Evolutionary conservation across 257 asterid genomes (phyloP), one percentile per base, ranked within the genome.

Genomic region (Verbascum thapsus): DNA sequence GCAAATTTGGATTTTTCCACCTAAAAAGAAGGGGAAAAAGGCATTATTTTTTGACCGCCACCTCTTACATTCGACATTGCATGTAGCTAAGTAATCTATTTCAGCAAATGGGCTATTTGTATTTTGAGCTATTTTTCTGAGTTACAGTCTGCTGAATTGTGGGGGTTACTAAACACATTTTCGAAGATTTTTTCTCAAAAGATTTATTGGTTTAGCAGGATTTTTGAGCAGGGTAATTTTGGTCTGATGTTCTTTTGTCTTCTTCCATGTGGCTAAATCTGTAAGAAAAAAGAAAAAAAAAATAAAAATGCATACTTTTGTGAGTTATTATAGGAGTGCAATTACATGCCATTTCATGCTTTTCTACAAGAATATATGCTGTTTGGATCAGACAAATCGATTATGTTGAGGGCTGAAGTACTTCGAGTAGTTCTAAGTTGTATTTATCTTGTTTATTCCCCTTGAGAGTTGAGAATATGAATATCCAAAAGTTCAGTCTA

Each of bases 11-110:
- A 13, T 57, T 51, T 13, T 62, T 35, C 56, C 8, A 23, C 7
- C 44, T 13, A n/a, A 47, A 18, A 58, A 50, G 41, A 53, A 65
- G 50, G 67, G 54, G 48, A 47, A 49, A 53, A 26, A 52, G 34
- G n/a, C 59, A 35, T 55, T 55, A 35, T 61, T 63, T 17, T 34
- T 53, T 26, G 57, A 47, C 66, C 53, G 63, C 32, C 41, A 32
- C n/a, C 12, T 50, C 30, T 70, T 42, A 12, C 37, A 64, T 60
- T 59, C 60, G 34, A 57, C 74, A 71, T 63, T 76, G 69, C 67
- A 15, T 10, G 51, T 67, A 18, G 35, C 11, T 58, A 58, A 63
- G 69, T 12, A 19, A 30, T 6, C 26, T 63, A 20, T 49, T 12
- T 38, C 63, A 42, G 52, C 52, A 37, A 34, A 50, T 44, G 53